Evolutionary conservation across 2,329 filamentous ascomycete species (phyloP), one percentile per base, ranked within the genome.

Genomic region (Apiospora koreana): DNA sequence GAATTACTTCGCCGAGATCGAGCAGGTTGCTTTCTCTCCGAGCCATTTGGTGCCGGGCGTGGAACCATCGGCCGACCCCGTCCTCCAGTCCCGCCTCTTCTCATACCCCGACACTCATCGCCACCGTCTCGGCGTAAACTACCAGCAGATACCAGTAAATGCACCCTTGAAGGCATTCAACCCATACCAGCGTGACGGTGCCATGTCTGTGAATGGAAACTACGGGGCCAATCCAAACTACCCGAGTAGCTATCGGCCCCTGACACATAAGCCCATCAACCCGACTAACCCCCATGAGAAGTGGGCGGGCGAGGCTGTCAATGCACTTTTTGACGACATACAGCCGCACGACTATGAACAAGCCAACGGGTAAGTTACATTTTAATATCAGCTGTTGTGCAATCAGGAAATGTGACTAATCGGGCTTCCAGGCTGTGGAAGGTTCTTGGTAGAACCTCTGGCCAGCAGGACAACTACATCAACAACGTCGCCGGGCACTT

Each of bases 1-100:
- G 69, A 92, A 93, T 80, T 93, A 92, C 82, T 92, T 92, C 75
- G 85, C 87, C 65, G 91, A 94, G 76, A 87, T 93, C 67, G 91
- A 93, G 82, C 91, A 93, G 77, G 86, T 88, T 23, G 89, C 90
- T 1, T 93, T 92, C 85, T 90, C 87, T 71, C 91, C 91, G 48
- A 86, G 89, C 8, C 90, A 93, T 77, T 80, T 93, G 79, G 85
- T 89, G 3, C 90, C 91, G 3, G 91, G 91, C 68, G 88, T 91
- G 70, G 91, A 93, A 80, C 88, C 90, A 18, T 92, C 90, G 12
- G 89, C 89, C 73, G 91, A 93, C 74, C 91, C 91, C 1, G 89
- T 93, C 46, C 83, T 93, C 3, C 91, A 93, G 79, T 88, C 87
- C 48, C 89, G 91, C 69, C 85, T 93, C 50, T 93, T 93, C 84